Percentiles rank a stretch among this genome's conserved stretches.
These are phyloP conservation scores for Hyaloscypha variabilis DNA, from an alignment of 495 filamentous ascomycete species.

Conservation along the genomic window DNA sequence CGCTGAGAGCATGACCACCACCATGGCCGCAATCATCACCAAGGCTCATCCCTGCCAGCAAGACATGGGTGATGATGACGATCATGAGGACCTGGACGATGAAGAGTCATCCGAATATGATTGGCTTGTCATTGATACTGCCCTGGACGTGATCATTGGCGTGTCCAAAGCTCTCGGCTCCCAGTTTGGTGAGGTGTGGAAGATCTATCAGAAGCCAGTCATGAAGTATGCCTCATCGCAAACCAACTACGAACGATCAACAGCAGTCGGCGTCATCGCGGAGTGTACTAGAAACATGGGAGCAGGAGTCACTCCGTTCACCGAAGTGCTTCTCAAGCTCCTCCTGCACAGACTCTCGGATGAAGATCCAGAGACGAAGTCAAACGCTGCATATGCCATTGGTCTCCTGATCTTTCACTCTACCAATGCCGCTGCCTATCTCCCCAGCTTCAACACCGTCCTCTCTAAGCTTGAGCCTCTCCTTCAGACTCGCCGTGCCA, in stretches of 20 bases:
- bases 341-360: slow-evolving; percentile 86
- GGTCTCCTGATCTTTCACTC: slow-evolving; percentile 84
- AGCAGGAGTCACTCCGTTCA: slow-evolving; percentile 73
- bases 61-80: slow-evolving; percentile 79
- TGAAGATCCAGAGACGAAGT: slow-evolving; percentile 89
- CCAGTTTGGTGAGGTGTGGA: slow-evolving; percentile 86
- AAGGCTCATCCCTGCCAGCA: slow-evolving; percentile 92
- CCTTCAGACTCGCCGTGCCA: slow-evolving; percentile 71
- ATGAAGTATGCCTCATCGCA: slow-evolving; percentile 83
- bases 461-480: slow-evolving; percentile 82
- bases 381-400: slow-evolving; percentile 89
- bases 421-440: slow-evolving; percentile 67
- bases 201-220: slow-evolving; percentile 88
- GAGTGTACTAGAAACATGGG: slow-evolving; percentile 91
- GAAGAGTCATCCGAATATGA: slow-evolving; percentile 94
- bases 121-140: slow-evolving; percentile 94
- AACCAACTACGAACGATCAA: slow-evolving; percentile 83
- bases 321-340: slow-evolving; percentile 72
- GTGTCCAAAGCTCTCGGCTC: slow-evolving; percentile 80
- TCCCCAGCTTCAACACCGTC: slow-evolving; percentile 74
- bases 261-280: slow-evolving; percentile 87
- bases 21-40: slow-evolving; percentile 65
- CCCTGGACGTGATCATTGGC: slow-evolving; percentile 83
- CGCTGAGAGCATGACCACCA: slow-evolving; percentile 63
- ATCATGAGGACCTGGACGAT: slow-evolving; percentile 59